Evolutionary conservation across 768 basidiomycete genomes (phyloP), one percentile per base, ranked within the genome.

Genomic region (Hericium rajendrae): DNA sequence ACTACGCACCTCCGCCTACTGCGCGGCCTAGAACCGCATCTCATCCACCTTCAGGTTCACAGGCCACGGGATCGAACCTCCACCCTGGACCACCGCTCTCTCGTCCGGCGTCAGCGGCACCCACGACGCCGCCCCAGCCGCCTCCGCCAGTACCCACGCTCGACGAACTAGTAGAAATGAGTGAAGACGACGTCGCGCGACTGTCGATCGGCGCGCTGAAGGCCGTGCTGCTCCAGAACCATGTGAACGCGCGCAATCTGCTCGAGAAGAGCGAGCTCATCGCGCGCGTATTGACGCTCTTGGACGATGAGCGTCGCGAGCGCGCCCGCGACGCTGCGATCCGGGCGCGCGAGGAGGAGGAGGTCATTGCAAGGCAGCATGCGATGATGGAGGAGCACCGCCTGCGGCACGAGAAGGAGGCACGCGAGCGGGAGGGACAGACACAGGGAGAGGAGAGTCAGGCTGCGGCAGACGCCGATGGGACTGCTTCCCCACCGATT

Each of bases 201-300:
- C 74, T 95, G 13, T 81, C 86, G 6, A 81, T 94, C 55, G 73
- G 81, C 22, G 71, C 77, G n/a, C 74, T 97, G 50, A 97, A 97
- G 68, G 76, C 77, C 2, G 78, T 95, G 18, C 70, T 97, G 20
- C 91, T 83, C 66, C 82, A 83, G 55, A 91, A 94, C 62, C 91
- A 82, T 62, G 82, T 89, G 28, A 80, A 83, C 61, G 73, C 76
- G 46, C 75, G 84, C 65, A 67, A 78, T 55, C 73, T 94, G 2
- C 72, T 95, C n/a, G 94, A 97, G 74, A 97, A 97, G 74, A 73
- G 76, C 22, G 91, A 93, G 52, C 69, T 93, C n/a, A 88, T 93
- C 13, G 75, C 69, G 46, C 88, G 86, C 65, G 90, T 91, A 24
- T 62, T 72, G 56, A 72, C 69, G 15, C 70, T 92, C 12, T 71